A percentile compares a stretch with the other conserved stretches of the same genome.
phyloP scores from a whole-genome alignment of 2,329 filamentous ascomycete species.

The Aureobasidium pullulans region DNA sequence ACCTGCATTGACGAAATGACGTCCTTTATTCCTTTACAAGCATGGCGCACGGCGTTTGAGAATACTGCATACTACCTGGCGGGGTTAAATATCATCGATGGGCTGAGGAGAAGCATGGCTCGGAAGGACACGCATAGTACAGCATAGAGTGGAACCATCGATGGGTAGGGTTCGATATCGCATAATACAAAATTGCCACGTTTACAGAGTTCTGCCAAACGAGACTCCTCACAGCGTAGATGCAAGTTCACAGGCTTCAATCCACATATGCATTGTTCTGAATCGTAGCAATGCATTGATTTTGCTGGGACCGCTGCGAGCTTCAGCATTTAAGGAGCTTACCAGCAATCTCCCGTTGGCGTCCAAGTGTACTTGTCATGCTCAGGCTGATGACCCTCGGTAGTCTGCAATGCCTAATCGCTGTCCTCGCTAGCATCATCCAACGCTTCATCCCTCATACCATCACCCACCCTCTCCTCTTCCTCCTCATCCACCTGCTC shows the following conservation, averaged over 20 bases:
- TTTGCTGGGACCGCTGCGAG: too few relatives aligned
- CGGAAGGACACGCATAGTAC: neutral
- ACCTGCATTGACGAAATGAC: conserved; percentile 4
- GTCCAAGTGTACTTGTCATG: too few relatives aligned
- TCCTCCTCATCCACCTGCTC: conserved; percentile 45
- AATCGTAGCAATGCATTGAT: too few relatives aligned
- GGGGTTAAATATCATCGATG: neutral
- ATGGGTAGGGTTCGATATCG: too few relatives aligned
- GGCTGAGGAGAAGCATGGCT: neutral
- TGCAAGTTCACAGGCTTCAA: too few relatives aligned
- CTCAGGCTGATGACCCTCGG: too few relatives aligned
- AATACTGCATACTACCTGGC: neutral
- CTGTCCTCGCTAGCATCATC: conserved; percentile 27
- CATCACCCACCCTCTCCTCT: conserved; percentile 55
- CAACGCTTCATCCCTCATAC: conserved; percentile 26
- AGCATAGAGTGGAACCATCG: neutral
- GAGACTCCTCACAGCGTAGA: too few relatives aligned
- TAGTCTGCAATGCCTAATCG: conserved; percentile 18
- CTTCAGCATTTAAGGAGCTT: neutral
- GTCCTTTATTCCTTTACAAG: conserved; percentile 4
- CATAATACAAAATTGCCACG: too few relatives aligned
- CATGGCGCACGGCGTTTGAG: conserved; percentile 4
- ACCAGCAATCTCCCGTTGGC: too few relatives aligned
- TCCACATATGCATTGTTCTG: too few relatives aligned
- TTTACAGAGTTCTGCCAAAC: too few relatives aligned